Evolutionary conservation across 805 yeast genomes (phyloP), one percentile per base, ranked within the genome.

Genomic region (Crinitomyces ghanaensis): DNA sequence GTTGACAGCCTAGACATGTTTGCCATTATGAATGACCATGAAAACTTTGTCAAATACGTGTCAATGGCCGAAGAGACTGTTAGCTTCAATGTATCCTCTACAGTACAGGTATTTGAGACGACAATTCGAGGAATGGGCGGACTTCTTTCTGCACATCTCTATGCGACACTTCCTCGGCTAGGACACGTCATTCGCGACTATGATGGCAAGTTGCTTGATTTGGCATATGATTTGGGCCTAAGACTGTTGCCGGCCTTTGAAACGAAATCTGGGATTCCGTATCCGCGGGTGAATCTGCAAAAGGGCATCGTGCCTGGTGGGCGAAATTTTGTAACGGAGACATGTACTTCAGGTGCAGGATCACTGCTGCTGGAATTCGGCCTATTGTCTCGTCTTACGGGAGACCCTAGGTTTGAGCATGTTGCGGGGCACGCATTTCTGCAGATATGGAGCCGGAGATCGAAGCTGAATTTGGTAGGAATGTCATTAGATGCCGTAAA

Each of bases 281-380:
- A 68, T n/a, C 84, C 97, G 0, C 59, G 96, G 39, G 70, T 83
- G 6, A 83, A 86, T 50, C 52, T 86, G 16, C 57, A 57, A 12
- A 45, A 59, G 15, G 88, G 86, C 0, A 59, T 70, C 1, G 44
- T 42, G 3, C 35, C 42, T 4, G 38, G 33, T 3, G 43, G 41
- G 5, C 31, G 33, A 4, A 41, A 46, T 34, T 38, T 39, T 13
- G 34, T 55, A 22, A 43, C 60, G 8, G 93, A 82, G 40, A 85
- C 85, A 5, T 85, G 95, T 50, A 70, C 85, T 0, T 79, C 95
- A 0, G 96, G 95, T 2, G 88, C 86, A 12, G 78, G 85, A 0
- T 74, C 86, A 1, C 81, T 93, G 2, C 66, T 84, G 39, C 60
- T 86, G 24, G 97, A 86, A 55, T 71, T 88, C 51, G 70, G 86